These are phyloP conservation scores for Vaccinium vitisidaea DNA, from an alignment of 148 eudicot genomes.

Conservation along the genomic window DNA sequence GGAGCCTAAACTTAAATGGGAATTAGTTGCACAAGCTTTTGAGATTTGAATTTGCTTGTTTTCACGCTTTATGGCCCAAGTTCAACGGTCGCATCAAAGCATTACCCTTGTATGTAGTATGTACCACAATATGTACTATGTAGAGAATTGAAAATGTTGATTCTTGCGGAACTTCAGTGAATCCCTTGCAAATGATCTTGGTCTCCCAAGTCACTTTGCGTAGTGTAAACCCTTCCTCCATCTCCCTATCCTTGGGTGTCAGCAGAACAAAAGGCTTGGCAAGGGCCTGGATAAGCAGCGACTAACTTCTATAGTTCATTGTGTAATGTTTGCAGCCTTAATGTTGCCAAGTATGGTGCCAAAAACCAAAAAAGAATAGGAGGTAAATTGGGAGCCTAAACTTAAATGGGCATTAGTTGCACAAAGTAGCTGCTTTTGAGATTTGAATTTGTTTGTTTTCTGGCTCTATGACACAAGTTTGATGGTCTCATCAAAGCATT, in stretches of 20 bases:
- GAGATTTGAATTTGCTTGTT: neutral
- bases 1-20: neutral
- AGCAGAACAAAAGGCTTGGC: neutral
- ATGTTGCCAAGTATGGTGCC: neutral
- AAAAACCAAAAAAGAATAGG: neutral
- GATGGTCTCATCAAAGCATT: neutral
- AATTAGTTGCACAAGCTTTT: neutral
- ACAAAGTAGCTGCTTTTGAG: neutral
- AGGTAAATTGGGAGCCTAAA: neutral
- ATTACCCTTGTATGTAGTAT: neutral
- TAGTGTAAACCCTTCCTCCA: neutral
- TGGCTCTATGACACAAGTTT: neutral
- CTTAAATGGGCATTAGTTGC: neutral
- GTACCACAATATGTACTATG: neutral
- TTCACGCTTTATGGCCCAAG: neutral
- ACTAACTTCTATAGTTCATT: neutral
- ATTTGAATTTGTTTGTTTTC: neutral
- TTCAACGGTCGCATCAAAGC: neutral
- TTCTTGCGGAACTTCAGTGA: neutral
- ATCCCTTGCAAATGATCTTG: neutral
- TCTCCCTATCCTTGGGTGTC: too few relatives aligned
- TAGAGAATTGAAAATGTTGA: neutral
- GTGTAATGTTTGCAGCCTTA: neutral
- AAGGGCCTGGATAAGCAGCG: neutral
- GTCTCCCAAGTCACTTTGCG: neutral